Evolutionary conservation across 495 filamentous ascomycete species (phyloP).

Genomic region (Glarea lozoyensis): DNA sequence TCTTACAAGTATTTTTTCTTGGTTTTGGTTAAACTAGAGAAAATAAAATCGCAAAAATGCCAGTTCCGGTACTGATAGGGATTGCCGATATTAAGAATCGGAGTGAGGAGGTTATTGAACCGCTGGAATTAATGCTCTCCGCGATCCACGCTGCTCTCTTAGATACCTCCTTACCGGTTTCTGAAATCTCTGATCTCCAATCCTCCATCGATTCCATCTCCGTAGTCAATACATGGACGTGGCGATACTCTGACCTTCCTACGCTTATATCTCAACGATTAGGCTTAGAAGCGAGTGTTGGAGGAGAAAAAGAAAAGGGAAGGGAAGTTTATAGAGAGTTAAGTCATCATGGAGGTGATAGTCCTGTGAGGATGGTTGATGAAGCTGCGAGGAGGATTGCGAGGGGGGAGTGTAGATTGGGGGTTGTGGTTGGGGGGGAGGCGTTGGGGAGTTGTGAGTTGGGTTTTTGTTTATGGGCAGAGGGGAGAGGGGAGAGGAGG

Average conservation of each 20-base stretch:
- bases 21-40: too few species aligned
- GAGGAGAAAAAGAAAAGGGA: too few species aligned
- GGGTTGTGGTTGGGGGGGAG: slow-evolving; percentile 46
- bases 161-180: slow-evolving; percentile 25
- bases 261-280: slow-evolving; percentile 33
- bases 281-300: slow-evolving; percentile 25
- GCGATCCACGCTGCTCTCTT: slow-evolving; percentile 35
- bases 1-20: too few species aligned
- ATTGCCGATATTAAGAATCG: slow-evolving; percentile 45
- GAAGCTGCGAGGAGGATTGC: slow-evolving; percentile 43
- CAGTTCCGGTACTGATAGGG: slow-evolving; percentile 42
- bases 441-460: slow-evolving; percentile 42
- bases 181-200: slow-evolving; percentile 23
- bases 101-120: slow-evolving; percentile 44
- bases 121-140: slow-evolving; percentile 39
- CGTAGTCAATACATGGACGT: slow-evolving; percentile 50
- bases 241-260: slow-evolving; percentile 44
- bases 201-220: slow-evolving; percentile 41
- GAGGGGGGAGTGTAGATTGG: slow-evolving; percentile 35
- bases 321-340: slow-evolving; percentile 33
- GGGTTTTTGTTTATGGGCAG: slow-evolving; percentile 17
- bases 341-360: slow-evolving; percentile 45
- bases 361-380: slow-evolving; percentile 44
- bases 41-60: too few species aligned
- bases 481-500: not conserved